Evolutionary conservation across 352 stramenopile species (phyloP).

Genomic region (Globisporangium viniferum): DNA sequence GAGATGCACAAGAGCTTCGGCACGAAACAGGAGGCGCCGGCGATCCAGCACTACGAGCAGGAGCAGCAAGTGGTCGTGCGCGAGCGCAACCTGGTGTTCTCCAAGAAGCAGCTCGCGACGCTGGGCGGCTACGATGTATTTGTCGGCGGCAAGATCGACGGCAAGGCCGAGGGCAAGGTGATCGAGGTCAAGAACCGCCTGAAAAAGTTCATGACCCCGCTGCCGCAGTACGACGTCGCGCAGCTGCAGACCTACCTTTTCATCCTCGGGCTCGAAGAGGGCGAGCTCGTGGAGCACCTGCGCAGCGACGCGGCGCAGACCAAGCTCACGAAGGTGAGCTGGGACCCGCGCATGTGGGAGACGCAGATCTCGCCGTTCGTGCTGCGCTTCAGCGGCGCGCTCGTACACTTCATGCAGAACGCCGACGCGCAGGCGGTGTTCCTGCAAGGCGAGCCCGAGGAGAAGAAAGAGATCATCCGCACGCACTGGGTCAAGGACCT

Average conservation of each 20-base stretch:
- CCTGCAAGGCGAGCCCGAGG: conserved; percentile 33
- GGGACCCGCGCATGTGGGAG: conserved; percentile 70
- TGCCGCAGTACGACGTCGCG: conserved; percentile 78
- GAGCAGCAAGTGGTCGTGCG: conserved; percentile 51
- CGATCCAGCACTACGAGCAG: conserved; percentile 68
- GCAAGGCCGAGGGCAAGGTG: conserved; percentile 66
- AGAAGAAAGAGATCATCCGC: conserved; percentile 73
- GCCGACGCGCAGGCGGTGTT: conserved; percentile 47
- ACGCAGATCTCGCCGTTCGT: conserved; percentile 62
- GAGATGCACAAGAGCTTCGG: conserved; percentile 83
- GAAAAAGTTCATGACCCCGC: conserved; percentile 57
- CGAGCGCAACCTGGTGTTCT: conserved; percentile 75
- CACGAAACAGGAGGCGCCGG: conserved; percentile 51
- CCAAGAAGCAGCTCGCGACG: conserved; percentile 59
- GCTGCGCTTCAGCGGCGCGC: conserved; percentile 59
- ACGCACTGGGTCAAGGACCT: conserved; percentile 53
- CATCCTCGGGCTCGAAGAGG: conserved; percentile 59
- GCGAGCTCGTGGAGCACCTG: conserved; percentile 81
- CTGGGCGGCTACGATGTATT: conserved; percentile 51
- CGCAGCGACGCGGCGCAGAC: conserved; percentile 50
- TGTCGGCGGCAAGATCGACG: conserved; percentile 85
- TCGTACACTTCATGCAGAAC: conserved; percentile 77
- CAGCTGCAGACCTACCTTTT: conserved; percentile 87
- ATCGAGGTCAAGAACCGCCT: conserved; percentile 87
- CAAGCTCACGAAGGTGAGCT: conserved; percentile 65